These are phyloP conservation scores for Elaphomyces granulatus DNA, from an alignment of 495 filamentous ascomycete genomes.

Conservation along the genomic window DNA sequence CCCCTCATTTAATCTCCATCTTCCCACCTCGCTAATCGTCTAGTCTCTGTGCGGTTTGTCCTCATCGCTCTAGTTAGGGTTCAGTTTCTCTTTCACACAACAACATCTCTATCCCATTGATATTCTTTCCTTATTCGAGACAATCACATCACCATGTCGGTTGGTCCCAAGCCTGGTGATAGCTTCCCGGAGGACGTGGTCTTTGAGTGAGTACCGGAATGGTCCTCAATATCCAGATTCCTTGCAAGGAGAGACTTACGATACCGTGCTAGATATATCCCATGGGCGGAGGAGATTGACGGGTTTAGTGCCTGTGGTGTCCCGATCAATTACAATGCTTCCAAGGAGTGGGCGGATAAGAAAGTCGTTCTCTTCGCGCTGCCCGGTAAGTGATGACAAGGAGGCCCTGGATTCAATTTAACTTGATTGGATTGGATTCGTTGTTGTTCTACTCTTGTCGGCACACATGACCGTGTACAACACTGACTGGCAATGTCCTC, in stretches of 20 bases:
- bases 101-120: too few relatives aligned
- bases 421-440: too few relatives aligned
- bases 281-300: conserved; percentile 45
- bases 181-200: conserved; percentile 64
- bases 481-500: conserved; percentile 10
- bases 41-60: too few relatives aligned
- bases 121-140: too few relatives aligned
- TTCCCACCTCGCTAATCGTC: too few relatives aligned
- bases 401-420: too few relatives aligned
- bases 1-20: too few relatives aligned
- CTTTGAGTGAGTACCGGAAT: conserved; percentile 63
- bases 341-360: conserved; percentile 74
- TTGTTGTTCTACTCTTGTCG: background rate
- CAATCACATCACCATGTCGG: conserved; percentile 60
- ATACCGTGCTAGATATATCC: conserved; percentile 44
- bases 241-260: conserved; percentile 11
- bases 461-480: conserved; percentile 4
- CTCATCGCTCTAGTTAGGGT: too few relatives aligned
- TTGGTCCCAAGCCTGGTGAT: conserved; percentile 62
- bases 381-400: conserved; percentile 50
- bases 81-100: too few relatives aligned
- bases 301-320: conserved; percentile 64
- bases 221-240: conserved; percentile 2
- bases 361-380: conserved; percentile 86
- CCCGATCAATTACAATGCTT: conserved; percentile 67